Conservation (phyloP, 257 asterid genomes). For the Solanum chiquidenum region DNA sequence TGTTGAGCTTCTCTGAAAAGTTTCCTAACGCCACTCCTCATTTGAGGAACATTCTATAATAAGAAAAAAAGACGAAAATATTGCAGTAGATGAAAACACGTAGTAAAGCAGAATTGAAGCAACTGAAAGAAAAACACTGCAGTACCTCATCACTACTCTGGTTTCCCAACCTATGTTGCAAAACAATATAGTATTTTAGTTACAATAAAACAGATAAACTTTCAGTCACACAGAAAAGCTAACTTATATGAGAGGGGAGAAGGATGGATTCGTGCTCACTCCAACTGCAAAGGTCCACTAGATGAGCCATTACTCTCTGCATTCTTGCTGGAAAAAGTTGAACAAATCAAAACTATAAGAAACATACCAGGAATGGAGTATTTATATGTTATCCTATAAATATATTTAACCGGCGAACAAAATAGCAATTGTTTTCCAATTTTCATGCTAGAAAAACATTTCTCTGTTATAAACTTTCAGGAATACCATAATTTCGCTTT, state of each 20-base stretch:
- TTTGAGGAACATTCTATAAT: conserved; percentile 21
- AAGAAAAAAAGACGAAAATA: not conserved
- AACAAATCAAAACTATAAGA: not conserved
- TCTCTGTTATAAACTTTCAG: not conserved
- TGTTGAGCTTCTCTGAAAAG: conserved; percentile 69
- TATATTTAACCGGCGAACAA: not conserved
- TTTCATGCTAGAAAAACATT: not conserved
- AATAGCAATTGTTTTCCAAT: not conserved
- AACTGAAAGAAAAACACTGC: conserved; percentile 21
- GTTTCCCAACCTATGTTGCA: conserved; percentile 31
- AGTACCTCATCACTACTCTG: conserved; percentile 13
- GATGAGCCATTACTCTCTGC: not conserved
- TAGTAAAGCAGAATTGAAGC: not conserved
- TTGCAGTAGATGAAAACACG: not conserved
- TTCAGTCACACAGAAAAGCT: not conserved
- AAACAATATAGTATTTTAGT: conserved; percentile 5
- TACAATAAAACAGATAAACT: not conserved
- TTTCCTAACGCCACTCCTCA: conserved; percentile 33
- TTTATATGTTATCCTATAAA: not conserved
- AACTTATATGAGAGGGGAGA: not conserved
- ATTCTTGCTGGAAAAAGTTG: not conserved
- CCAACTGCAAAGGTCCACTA: not conserved
- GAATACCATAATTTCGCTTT: not conserved
- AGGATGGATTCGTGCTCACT: not conserved
- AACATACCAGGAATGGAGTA: not conserved